Percentiles rank a stretch among this genome's conserved stretches.
phyloP scores from a whole-genome alignment of 352 stramenopile species.

The Phytopythium boreale region DNA sequence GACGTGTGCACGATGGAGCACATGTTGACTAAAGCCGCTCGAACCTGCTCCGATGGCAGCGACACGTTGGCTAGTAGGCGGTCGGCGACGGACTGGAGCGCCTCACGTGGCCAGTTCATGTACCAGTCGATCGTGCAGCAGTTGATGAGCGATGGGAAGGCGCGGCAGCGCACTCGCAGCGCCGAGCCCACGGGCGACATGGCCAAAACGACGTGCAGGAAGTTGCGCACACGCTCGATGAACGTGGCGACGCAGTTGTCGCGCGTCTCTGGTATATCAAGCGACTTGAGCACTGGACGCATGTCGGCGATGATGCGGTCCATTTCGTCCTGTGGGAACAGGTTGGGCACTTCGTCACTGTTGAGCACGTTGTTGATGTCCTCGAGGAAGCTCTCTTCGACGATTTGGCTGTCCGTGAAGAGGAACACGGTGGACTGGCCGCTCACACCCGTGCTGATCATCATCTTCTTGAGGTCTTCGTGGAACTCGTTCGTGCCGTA shows the following conservation, averaged over 20 bases:
- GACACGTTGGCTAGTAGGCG: constrained; percentile 81
- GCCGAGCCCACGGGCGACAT: constrained; percentile 94
- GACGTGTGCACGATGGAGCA: constrained; percentile 93
- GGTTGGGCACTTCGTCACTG: constrained; percentile 94
- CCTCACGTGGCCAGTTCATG: constrained; percentile 93
- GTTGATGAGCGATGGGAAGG: constrained; percentile 95
- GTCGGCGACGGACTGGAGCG: constrained; percentile 89
- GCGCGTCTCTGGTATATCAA: constrained; percentile 88
- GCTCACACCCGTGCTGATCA: constrained; percentile 91
- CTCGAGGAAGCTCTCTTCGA: constrained; percentile 94
- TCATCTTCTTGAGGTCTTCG: constrained; percentile 93
- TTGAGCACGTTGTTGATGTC: constrained; percentile 98
- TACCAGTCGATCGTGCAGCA: constrained; percentile 97
- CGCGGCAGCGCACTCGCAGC: constrained; percentile 89
- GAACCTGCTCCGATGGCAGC: constrained; percentile 70
- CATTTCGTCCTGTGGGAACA: constrained; percentile 93
- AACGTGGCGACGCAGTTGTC: constrained; percentile 92
- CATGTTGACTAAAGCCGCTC: constrained; percentile 83
- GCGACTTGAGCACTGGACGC: constrained; percentile 81
- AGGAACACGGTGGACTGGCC: constrained; percentile 85
- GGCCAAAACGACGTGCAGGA: constrained; percentile 93
- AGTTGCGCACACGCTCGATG: constrained; percentile 89
- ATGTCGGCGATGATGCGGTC: constrained; percentile 93
- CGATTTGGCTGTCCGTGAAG: constrained; percentile 95
- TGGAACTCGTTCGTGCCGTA: constrained; percentile 91